These are phyloP conservation scores for Endocalyx cinctus DNA, from an alignment of 2,329 filamentous ascomycete genomes.

Conservation along the genomic window DNA sequence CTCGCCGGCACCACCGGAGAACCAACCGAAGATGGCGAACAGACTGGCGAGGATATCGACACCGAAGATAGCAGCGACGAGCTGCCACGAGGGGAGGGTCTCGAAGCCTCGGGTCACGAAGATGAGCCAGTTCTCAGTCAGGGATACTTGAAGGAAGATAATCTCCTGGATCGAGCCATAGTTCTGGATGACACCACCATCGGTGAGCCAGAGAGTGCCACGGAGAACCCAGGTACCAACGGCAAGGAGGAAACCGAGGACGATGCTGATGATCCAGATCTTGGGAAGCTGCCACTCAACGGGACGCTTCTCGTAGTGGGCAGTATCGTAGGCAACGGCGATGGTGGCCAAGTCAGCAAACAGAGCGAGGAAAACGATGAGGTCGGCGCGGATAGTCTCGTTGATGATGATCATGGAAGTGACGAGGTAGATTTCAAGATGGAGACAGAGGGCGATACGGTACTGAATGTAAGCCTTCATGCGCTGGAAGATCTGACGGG, in stretches of 20 bases:
- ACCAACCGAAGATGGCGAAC: conserved; percentile 68
- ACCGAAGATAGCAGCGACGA: conserved; percentile 61
- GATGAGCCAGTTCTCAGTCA: conserved; percentile 74
- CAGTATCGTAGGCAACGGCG: conserved; percentile 69
- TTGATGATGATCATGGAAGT: conserved; percentile 71
- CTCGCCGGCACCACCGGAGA: conserved; percentile 42
- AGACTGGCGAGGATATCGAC: conserved; percentile 65
- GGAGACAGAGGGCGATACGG: conserved; percentile 64
- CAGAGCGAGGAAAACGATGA: conserved; percentile 69
- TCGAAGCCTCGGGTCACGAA: conserved; percentile 70
- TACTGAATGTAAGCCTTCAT: conserved; percentile 70
- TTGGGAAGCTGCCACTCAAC: conserved; percentile 72
- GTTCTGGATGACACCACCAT: conserved; percentile 69
- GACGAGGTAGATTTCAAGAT: conserved; percentile 67
- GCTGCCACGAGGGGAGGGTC: conserved; percentile 66
- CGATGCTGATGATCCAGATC: conserved; percentile 67
- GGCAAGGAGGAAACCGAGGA: conserved; percentile 61
- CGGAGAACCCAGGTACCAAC: conserved; percentile 64
- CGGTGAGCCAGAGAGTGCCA: conserved; percentile 59
- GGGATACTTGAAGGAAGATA: conserved; percentile 66
- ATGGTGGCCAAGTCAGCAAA: conserved; percentile 72
- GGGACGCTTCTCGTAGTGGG: conserved; percentile 63
- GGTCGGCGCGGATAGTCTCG: conserved; percentile 62
- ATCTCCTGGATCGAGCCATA: conserved; percentile 70
- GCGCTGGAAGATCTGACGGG: conserved; percentile 65